Conservation (phyloP, 805 yeast species). For the Metschnikowia noctiluminum region DNA sequence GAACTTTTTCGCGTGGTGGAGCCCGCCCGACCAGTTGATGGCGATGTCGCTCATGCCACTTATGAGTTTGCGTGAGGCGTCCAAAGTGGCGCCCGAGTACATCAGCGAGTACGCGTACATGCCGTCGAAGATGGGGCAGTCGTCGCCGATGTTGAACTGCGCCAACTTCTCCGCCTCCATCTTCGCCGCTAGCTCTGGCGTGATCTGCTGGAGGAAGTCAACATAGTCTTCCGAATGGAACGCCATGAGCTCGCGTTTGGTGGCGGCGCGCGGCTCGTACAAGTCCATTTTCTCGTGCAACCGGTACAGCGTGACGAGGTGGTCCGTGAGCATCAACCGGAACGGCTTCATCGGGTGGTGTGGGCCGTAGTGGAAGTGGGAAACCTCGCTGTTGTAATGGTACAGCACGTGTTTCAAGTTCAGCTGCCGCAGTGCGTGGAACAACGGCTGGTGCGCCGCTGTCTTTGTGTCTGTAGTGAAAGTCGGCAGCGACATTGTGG, state of each 20-base stretch:
- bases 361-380: constrained; percentile 85
- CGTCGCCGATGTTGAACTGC: constrained; percentile 85
- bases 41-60: constrained; percentile 91
- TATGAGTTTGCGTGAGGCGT: constrained; percentile 83
- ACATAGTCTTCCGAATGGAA: constrained; percentile 89
- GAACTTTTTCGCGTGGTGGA: constrained; percentile 92
- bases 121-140: constrained; percentile 94
- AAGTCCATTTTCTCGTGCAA: constrained; percentile 88
- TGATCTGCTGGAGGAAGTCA: constrained; percentile 67
- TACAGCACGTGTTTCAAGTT: constrained; percentile 58
- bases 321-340: constrained; percentile 89
- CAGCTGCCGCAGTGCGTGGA: constrained; percentile 20
- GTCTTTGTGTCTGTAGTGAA: constrained; percentile 36
- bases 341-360: constrained; percentile 99
- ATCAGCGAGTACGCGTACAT: constrained; percentile 85
- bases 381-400: constrained; percentile 79
- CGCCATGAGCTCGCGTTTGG: constrained; percentile 70
- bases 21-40: constrained; percentile 94
- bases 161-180: constrained; percentile 56
- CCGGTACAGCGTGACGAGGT: constrained; percentile 79
- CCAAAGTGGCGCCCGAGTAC: constrained; percentile 91
- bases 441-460: constrained; percentile 30
- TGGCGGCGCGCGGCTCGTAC: constrained; percentile 79
- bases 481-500: constrained; percentile 16
- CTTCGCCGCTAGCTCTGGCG: constrained; percentile 69